A percentile compares a stretch with the other conserved stretches of the same genome.
phyloP scores from a whole-genome alignment of 192 early-diverging fungal species.

The Podila clonocystis region DNA sequence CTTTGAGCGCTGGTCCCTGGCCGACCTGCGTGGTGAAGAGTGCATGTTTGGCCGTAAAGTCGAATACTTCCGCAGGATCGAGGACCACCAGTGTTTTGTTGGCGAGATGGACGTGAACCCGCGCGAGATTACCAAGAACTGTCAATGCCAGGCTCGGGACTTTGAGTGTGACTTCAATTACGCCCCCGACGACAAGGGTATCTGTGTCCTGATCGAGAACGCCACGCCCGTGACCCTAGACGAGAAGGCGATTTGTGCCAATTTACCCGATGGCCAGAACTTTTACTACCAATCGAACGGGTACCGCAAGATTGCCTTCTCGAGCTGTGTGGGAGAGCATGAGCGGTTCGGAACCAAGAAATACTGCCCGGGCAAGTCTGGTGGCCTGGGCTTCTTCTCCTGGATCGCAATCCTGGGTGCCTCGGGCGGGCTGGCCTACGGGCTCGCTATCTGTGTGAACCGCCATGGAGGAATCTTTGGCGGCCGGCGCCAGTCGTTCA shows the following conservation, averaged over 20 bases:
- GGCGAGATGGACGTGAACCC: constrained; percentile 74
- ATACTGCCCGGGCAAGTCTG: constrained; percentile 71
- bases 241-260: constrained; percentile 46
- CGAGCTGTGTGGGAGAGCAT: constrained; percentile 80
- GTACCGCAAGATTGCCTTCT: constrained; percentile 90
- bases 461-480: constrained; percentile 20
- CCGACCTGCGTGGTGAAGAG: constrained; percentile 59
- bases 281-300: constrained; percentile 81
- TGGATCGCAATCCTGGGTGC: constrained; percentile 33
- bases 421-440: constrained; percentile 24
- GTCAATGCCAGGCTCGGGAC: constrained; percentile 80
- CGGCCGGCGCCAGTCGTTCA: constrained; percentile 11
- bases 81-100: constrained; percentile 75
- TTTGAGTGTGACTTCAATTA: constrained; percentile 95
- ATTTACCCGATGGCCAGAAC: constrained; percentile 65
- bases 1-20: constrained; percentile 76
- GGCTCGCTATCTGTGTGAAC: constrained; percentile 10
- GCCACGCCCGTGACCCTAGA: constrained; percentile 58
- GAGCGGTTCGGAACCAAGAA: constrained; percentile 67
- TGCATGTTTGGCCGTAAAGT: constrained; percentile 76
- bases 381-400: constrained; percentile 43
- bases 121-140: constrained; percentile 64
- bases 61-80: constrained; percentile 78
- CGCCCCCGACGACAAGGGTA: constrained; percentile 66
- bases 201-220: constrained; percentile 73